These are phyloP conservation scores for Tilletia walkeri DNA, from an alignment of 1,284 basidiomycete species.

Conservation along the genomic window DNA sequence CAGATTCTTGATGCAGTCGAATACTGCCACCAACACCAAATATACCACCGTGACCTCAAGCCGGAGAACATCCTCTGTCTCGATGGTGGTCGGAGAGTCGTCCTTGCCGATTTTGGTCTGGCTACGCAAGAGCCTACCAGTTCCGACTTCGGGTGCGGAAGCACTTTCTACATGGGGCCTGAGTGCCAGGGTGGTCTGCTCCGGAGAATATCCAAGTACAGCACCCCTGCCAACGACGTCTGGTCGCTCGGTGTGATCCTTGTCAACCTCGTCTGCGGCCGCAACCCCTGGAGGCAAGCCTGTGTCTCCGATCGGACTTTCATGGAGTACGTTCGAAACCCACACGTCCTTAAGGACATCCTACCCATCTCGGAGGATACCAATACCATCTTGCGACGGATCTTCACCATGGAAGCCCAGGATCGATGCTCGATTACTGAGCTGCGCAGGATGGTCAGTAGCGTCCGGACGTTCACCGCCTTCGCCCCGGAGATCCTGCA, in stretches of 20 bases:
- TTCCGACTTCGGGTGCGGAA: conserved; percentile 90
- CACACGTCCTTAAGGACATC: conserved; percentile 50
- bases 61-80: conserved; percentile 94
- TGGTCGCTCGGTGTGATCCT: conserved; percentile 93
- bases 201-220: conserved; percentile 65
- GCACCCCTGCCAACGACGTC: conserved; percentile 71
- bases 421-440: conserved; percentile 43
- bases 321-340: conserved; percentile 52
- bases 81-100: conserved; percentile 70
- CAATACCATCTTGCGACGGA: conserved; percentile 49
- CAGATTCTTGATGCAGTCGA: conserved; percentile 85
- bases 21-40: conserved; percentile 69
- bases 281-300: conserved; percentile 83
- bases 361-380: conserved; percentile 52
- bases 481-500: conserved; percentile 36
- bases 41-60: conserved; percentile 96
- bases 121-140: conserved; percentile 85
- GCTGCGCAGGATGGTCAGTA: conserved; percentile 40
- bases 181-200: conserved; percentile 84
- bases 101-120: conserved; percentile 93
- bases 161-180: conserved; percentile 94
- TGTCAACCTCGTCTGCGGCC: conserved; percentile 82
- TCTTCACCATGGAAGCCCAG: conserved; percentile 50
- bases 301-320: conserved; percentile 71
- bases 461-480: conserved; percentile 49